Evolutionary conservation across 257 asterid genomes (phyloP), one percentile per base, ranked within the genome.

Genomic region (Phtheirospermum japonicum): DNA sequence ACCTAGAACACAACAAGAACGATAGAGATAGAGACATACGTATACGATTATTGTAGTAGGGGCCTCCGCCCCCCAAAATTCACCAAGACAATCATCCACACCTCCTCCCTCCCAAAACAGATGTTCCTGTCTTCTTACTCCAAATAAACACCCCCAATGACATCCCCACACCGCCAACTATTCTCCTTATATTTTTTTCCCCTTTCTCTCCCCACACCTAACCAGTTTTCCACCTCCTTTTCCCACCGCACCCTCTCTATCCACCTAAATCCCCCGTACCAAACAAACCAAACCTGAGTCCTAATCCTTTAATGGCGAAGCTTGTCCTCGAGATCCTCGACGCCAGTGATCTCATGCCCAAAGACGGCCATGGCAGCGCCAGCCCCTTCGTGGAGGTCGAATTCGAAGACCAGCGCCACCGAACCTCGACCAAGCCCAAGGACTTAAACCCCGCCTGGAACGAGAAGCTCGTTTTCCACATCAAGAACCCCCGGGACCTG

Each of bases 271-370:
- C n/a, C n/a, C n/a, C n/a, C n/a, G n/a, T n/a, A n/a, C n/a, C n/a
- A n/a, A n/a, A n/a, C n/a, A n/a, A 4, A 5, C 49, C 4, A 12
- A n/a, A 36, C 11, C 42, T 7, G 7, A 12, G 50, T 1, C 18
- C 12, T 40, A 12, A 40, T 13, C 20, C 42, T 36, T n/a, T 42
- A 50, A 89, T 92, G 97, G 96, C 95, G 57, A 84, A 78, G 76
- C 87, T 92, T 19, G 82, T 85, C 20, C 83, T 85, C 2, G 89
- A 89, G 78, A 85, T 89, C 32, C 71, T 88, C 17, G 97, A 88
- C 17, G 99, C 99, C 65, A 76, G 73, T 75, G 95, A 92, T 73
- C 95, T 92, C 34, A 92, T 92, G 97, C 96, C 99, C 18, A 92
- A 92, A 77, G 98, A 88, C 68, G 97, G 95, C 4, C 87, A 92